Evolutionary conservation across 208 protist species (phyloP), one percentile per base, ranked within the genome.

Genomic region (Wallacemonas sp.): DNA sequence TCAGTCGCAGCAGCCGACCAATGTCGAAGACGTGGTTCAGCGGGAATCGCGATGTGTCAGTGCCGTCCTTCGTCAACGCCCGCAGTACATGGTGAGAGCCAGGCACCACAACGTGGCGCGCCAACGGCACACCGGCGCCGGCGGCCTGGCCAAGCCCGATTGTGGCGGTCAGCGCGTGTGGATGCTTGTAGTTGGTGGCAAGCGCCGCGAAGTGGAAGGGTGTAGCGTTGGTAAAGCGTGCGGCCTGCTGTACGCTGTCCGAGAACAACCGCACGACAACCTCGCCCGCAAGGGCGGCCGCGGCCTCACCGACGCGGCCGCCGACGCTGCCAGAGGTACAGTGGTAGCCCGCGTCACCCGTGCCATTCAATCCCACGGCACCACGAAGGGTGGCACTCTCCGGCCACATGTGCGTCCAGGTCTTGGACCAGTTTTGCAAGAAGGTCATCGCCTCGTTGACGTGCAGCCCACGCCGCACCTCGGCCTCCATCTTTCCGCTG

Each of bases 61-160:
- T 30, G n/a, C 89, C 89, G 27, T 89, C 79, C 9, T 68, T 21
- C 2, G 89, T 88, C 27, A 85, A 54, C 26, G 59, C 66, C 3
- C 64, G 82, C 42, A 92, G 52, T 17, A 87, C 73, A 52, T 80
- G 77, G 50, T 95, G 89, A 2, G 86, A 93, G 21, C 89, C 89
- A 6, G 85, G 82, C 13, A 93, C 42, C 4, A 90, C 68, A 17
- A 83, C 65, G 33, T 48, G 48, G 13, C 59, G 54, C 5, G 65
- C 60, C 39, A 22, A n/a, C 8, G 32, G 19, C 33, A 15, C 19
- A 22, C 38, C 27, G 12, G 42, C 6, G 0, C 3, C 13, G 29
- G n/a, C 52, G 17, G 26, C 57, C 2, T n/a, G 24, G 10, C 33
- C 63, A 15, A 94, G 69, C 24, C 78, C 78, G 5, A 91, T 24